These are phyloP conservation scores for Musa schizocarpa DNA, from an alignment of 176 grass and related monocot species.

Conservation along the genomic window DNA sequence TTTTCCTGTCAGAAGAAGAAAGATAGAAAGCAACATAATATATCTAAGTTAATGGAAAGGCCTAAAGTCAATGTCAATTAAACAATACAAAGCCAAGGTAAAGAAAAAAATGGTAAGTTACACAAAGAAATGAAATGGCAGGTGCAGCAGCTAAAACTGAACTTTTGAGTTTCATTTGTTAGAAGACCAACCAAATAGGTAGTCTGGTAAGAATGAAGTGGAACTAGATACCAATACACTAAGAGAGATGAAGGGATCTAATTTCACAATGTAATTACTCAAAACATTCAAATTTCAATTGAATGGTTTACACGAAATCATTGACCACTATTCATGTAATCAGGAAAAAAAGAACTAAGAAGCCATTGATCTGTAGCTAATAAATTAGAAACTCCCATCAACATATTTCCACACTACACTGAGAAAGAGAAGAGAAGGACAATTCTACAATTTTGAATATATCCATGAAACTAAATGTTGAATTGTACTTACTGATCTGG, in stretches of 20 bases:
- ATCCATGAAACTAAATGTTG: too few species aligned
- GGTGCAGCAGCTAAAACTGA: too few species aligned
- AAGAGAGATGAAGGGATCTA: background rate
- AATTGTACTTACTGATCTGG: background rate
- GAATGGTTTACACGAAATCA: background rate
- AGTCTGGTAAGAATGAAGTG: too few species aligned
- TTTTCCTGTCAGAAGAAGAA: conserved; percentile 37
- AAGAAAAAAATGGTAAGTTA: background rate
- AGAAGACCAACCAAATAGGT: too few species aligned
- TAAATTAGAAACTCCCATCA: background rate
- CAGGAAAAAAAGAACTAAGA: background rate
- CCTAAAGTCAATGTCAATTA: background rate
- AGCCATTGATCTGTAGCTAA: background rate
- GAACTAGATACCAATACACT: background rate
- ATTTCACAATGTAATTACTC: background rate
- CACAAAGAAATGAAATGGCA: background rate
- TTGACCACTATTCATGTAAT: background rate
- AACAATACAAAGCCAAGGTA: background rate
- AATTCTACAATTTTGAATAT: too few species aligned
- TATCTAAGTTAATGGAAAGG: too few species aligned
- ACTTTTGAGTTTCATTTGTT: too few species aligned
- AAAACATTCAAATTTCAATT: background rate
- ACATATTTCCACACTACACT: too few species aligned
- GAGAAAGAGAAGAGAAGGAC: too few species aligned
- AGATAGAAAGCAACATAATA: background rate